Evolutionary conservation across 2,329 filamentous ascomycete genomes (phyloP).

Genomic region (Acarospora socialis): DNA sequence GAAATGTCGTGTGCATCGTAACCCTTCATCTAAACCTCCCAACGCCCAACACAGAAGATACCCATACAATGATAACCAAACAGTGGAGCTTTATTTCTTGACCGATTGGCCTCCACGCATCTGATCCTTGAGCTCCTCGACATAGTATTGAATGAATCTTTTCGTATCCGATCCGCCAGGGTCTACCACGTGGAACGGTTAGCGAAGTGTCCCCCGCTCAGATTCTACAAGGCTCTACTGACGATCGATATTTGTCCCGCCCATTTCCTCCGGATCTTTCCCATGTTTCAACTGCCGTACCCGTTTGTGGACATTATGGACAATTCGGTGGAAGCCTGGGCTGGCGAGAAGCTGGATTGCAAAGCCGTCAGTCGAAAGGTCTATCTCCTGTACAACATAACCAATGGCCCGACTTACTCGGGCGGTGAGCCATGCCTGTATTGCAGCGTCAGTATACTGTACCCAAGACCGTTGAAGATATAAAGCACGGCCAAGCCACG

Average conservation of each 20-base stretch:
- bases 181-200: no score
- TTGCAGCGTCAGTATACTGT: no score
- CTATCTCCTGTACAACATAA: constrained; percentile 8
- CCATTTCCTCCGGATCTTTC: constrained; percentile 35
- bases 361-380: constrained; percentile 8
- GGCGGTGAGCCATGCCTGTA: constrained; percentile 18
- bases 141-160: constrained; percentile 35
- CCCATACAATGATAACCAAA: no score
- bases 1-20: no score
- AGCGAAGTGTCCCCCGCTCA: neutral
- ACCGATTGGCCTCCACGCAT: constrained; percentile 19
- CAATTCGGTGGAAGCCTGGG: constrained; percentile 39
- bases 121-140: constrained; percentile 38
- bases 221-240: constrained; percentile 5
- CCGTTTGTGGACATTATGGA: constrained; percentile 32
- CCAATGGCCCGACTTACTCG: constrained; percentile 15
- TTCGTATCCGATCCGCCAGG: constrained; percentile 10
- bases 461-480: constrained; percentile 9
- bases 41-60: no score
- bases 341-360: constrained; percentile 35
- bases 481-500: constrained; percentile 2
- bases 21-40: no score
- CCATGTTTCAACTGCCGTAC: constrained; percentile 25
- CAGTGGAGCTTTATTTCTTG: neutral
- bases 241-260: constrained; percentile 34